Evolutionary conservation across 108 stramenopile genomes (phyloP).

Genomic region (Nitzschia sp.): DNA sequence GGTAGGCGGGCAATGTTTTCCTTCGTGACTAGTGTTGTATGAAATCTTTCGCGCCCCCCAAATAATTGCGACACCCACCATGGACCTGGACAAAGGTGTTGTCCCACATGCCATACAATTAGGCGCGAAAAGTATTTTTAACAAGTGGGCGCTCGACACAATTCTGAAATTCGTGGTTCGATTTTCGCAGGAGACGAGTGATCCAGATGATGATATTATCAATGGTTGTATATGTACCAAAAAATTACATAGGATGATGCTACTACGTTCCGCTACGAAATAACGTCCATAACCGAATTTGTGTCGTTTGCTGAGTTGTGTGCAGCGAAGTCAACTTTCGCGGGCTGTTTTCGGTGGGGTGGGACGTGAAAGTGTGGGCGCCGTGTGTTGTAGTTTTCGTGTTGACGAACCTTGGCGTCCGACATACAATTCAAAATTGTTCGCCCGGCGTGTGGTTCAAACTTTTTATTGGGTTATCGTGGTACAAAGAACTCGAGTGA

Average conservation of each 20-base stretch:
- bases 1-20: too few relatives aligned
- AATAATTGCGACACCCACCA: too few relatives aligned
- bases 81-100: neutral
- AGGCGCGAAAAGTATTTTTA: constrained; percentile 4
- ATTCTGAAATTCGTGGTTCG: neutral
- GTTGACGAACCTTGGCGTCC: too few relatives aligned
- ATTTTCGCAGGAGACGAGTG: neutral
- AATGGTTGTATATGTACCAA: constrained; percentile 2
- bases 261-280: neutral
- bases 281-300: neutral
- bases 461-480: neutral
- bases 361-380: neutral
- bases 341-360: neutral
- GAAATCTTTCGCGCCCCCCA: too few relatives aligned
- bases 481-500: too few relatives aligned
- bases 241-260: neutral
- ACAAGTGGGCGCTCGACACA: neutral
- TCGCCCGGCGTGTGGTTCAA: constrained; percentile 3
- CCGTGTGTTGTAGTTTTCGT: too few relatives aligned
- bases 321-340: neutral
- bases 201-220: neutral
- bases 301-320: neutral
- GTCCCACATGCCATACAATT: neutral
- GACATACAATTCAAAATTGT: neutral
- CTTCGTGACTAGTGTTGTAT: too few relatives aligned